Conservation (phyloP, 805 yeast genomes). For the Candida sphagnicola region DNA sequence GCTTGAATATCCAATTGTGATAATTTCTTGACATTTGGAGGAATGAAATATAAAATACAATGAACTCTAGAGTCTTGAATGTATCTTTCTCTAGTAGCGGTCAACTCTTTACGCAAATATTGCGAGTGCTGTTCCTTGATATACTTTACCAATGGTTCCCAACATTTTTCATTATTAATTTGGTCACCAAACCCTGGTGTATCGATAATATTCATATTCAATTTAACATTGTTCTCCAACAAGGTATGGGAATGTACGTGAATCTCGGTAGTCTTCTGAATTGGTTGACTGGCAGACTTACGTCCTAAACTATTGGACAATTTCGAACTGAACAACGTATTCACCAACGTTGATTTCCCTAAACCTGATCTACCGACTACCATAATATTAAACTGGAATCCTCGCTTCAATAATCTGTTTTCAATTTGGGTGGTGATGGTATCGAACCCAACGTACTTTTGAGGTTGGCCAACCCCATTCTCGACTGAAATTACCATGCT, state of each 20-base stretch:
- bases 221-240: slow-evolving; percentile 81
- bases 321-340: slow-evolving; percentile 84
- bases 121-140: slow-evolving; percentile 93
- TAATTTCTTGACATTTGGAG: slow-evolving; percentile 85
- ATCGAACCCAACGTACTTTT: slow-evolving; percentile 90
- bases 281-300: slow-evolving; percentile 60
- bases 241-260: slow-evolving; percentile 65
- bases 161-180: slow-evolving; percentile 89
- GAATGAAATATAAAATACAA: slow-evolving; percentile 85
- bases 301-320: slow-evolving; percentile 75
- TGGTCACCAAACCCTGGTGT: slow-evolving; percentile 99
- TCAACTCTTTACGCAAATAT: slow-evolving; percentile 87
- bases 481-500: slow-evolving; percentile 3
- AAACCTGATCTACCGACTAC: slow-evolving; percentile 88
- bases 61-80: slow-evolving; percentile 90
- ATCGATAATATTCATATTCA: slow-evolving; percentile 85
- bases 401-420: slow-evolving; percentile 83
- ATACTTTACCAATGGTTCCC: slow-evolving; percentile 94
- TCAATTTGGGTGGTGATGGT: slow-evolving; percentile 95
- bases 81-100: slow-evolving; percentile 83
- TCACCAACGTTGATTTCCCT: slow-evolving; percentile 89
- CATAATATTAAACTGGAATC: slow-evolving; percentile 92
- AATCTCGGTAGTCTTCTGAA: slow-evolving; percentile 84
- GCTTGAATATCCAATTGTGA: slow-evolving; percentile 79
- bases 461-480: slow-evolving; percentile 44